Base-by-base conservation (phyloP, 2,329 filamentous ascomycete species). In the Tolypocladium capitatum region DNA sequence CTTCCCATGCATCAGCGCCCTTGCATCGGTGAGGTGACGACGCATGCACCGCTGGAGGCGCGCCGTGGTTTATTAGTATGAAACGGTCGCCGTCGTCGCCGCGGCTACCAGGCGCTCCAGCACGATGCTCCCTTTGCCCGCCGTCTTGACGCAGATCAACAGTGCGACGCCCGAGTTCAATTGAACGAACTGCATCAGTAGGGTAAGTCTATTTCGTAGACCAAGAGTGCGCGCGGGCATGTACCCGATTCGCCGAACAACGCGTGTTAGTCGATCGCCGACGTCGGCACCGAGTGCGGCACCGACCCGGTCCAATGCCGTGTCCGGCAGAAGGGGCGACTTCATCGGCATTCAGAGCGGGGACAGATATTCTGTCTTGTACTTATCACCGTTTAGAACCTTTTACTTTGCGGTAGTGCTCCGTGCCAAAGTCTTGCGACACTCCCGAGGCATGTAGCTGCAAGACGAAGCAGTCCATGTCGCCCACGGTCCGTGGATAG, bases 251-350 rank as follows among this genome's bases (percentile, higher is more conserved):
- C 36, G 21, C 6, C 2, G 11, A 30, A 30, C 28, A 2, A 30
- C 24, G 21, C 34, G 34, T 30, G 16, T 36, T 27, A 43, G 40
- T 18, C 24, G n/a, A 21, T 51, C 51, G 54, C 55, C 55, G 54
- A 56, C 27, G 28, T 56, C 56, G 56, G 56, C 52, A 52, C 56
- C 56, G 56, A 56, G n/a, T 6, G 11, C 51, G 52, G 52, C 52
- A 18, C 46, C 49, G 51, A 38, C n/a, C n/a, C 28, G 30, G 7
- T 31, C 32, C 31, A 8, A 36, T 13, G 32, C 41, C 14, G 16
- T 41, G 8, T 1, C 16, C 30, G 30, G 14, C 33, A n/a, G n/a
- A 28, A 3, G 35, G 11, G 5, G 16, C n/a, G n/a, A 6, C 24
- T 10, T 16, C 33, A 30, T n/a, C 45, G 21, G 33, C 24, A 38